Percentiles rank a stretch among this genome's conserved stretches.
phyloP scores from a whole-genome alignment of 83 land plant genomes.

The Picea engelmannii region DNA sequence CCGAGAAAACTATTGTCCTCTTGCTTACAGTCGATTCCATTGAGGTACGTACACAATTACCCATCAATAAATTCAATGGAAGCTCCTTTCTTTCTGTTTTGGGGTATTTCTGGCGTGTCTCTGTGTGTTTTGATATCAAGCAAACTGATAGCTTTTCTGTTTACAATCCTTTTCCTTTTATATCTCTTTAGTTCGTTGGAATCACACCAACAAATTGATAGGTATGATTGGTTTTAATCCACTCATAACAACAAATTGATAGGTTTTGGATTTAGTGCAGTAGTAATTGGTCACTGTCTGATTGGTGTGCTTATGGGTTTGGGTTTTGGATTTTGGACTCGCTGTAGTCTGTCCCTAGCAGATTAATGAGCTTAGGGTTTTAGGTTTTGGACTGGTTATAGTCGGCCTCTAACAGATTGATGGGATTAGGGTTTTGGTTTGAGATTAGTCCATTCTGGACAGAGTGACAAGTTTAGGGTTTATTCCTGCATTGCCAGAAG shows the following conservation, averaged over 20 bases:
- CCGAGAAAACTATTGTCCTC: constrained; percentile 66
- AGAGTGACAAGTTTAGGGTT: background rate
- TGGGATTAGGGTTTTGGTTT: background rate
- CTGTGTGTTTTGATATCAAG: too few relatives aligned
- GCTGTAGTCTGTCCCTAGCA: background rate
- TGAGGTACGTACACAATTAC: constrained; percentile 37
- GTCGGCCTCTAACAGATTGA: background rate
- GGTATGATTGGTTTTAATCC: background rate
- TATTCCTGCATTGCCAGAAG: background rate
- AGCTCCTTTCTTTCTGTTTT: too few relatives aligned
- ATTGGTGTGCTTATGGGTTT: background rate
- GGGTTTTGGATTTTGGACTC: background rate
- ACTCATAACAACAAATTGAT: background rate
- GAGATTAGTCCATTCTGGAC: background rate
- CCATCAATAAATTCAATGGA: background rate
- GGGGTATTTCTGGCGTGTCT: too few relatives aligned
- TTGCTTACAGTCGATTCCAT: constrained; percentile 70
- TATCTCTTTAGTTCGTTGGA: too few relatives aligned
- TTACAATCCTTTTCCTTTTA: too few relatives aligned
- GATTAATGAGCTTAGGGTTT: background rate
- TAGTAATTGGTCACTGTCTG: background rate
- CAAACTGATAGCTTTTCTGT: too few relatives aligned
- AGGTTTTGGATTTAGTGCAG: background rate
- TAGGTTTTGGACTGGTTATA: background rate
- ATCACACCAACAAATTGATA: background rate